Conservation (phyloP, 2,329 filamentous ascomycete species). For the Apiospora phragmitis region DNA sequence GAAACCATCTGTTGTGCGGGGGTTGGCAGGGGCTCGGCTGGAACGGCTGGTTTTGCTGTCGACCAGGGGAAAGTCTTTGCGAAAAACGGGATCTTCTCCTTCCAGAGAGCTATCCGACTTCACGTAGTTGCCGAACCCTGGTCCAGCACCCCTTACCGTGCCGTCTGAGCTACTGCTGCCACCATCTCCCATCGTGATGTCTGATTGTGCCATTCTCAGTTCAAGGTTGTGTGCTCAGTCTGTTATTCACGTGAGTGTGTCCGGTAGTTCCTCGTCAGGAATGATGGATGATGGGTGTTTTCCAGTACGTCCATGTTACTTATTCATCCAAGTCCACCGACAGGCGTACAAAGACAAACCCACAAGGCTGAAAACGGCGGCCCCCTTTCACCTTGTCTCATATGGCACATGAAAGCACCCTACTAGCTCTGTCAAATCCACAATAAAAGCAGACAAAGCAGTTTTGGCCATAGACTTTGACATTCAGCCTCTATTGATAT, state of each 20-base stretch:
- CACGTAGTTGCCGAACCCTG: too few species aligned
- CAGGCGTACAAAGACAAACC: not conserved
- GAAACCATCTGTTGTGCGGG: too few species aligned
- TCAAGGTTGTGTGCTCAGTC: not conserved
- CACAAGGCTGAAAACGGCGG: not conserved
- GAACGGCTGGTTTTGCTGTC: too few species aligned
- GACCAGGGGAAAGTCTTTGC: too few species aligned
- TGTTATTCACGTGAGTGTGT: not conserved
- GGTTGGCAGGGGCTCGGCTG: too few species aligned
- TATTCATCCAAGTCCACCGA: not conserved
- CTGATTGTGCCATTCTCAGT: not conserved
- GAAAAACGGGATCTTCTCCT: too few species aligned
- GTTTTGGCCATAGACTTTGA: too few species aligned
- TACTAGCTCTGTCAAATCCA: not conserved
- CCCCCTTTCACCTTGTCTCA: not conserved
- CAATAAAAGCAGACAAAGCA: not conserved
- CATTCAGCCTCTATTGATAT: not conserved
- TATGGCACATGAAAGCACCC: not conserved
- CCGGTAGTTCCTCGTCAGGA: not conserved
- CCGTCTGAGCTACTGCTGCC: too few species aligned
- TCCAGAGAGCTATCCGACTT: too few species aligned
- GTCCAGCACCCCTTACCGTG: too few species aligned
- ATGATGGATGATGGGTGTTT: not conserved
- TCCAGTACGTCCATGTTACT: not conserved
- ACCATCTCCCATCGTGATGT: not conserved